Conservation (phyloP, 306 rosid species). For the Vigna radiata region DNA sequence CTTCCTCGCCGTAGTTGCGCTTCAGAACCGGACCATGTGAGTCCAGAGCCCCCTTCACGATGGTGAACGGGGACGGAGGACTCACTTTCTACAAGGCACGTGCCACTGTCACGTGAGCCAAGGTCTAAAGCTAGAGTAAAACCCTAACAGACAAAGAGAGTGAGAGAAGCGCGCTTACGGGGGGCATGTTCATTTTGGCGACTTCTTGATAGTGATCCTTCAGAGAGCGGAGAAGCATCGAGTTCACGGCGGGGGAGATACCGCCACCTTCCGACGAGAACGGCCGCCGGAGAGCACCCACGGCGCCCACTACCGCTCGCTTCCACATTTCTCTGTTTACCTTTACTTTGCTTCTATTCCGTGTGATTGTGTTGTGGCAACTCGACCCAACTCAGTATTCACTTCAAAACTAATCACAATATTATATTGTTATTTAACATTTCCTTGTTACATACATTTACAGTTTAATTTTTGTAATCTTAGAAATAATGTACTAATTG, state of each 20-base stretch:
- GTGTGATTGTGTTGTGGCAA: not conserved
- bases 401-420: too few species aligned
- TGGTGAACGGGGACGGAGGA: slow-evolving; percentile 80
- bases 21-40: slow-evolving; percentile 74
- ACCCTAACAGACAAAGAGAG: slow-evolving; percentile 17
- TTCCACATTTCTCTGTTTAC: slow-evolving; percentile 60
- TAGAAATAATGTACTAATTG: too few species aligned
- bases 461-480: too few species aligned
- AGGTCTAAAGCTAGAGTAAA: slow-evolving; percentile 2
- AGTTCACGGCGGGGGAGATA: slow-evolving; percentile 73
- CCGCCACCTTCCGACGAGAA: slow-evolving; percentile 39
- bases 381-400: not conserved
- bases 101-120: not conserved
- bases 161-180: slow-evolving; percentile 52
- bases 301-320: slow-evolving; percentile 51
- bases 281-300: slow-evolving; percentile 48
- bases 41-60: slow-evolving; percentile 77
- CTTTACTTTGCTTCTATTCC: not conserved
- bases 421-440: too few species aligned
- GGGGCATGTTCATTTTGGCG: slow-evolving; percentile 84
- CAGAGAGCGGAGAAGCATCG: slow-evolving; percentile 83
- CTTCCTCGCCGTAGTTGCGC: slow-evolving; percentile 70
- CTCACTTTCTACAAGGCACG: slow-evolving; percentile 62
- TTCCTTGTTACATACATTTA: too few species aligned
- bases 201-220: slow-evolving; percentile 89